These are phyloP conservation scores for Erythrophleum ivorense DNA, from an alignment of 331 rosid genomes.

Conservation along the genomic window DNA sequence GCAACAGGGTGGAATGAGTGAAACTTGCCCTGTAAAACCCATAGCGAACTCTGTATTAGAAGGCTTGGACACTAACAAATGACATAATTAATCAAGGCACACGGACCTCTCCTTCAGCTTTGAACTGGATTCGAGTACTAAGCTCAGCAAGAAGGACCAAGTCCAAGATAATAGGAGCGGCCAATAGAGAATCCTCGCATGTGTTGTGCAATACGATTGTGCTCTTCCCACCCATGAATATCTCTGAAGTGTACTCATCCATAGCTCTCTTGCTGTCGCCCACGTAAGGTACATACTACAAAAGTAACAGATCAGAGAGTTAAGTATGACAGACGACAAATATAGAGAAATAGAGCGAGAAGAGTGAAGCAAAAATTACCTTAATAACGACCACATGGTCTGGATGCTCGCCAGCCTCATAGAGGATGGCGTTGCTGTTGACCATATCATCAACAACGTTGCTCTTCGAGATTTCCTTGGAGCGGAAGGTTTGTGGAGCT, in stretches of 20 bases:
- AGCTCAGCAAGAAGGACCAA: slow-evolving; percentile 98
- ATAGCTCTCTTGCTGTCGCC: slow-evolving; percentile 94
- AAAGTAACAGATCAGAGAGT: not conserved
- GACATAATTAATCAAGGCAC: not conserved
- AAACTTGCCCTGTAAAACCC: slow-evolving; percentile 69
- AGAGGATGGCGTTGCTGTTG: slow-evolving; percentile 88
- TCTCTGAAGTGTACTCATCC: slow-evolving; percentile 99
- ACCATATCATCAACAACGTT: slow-evolving; percentile 99
- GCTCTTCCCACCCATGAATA: slow-evolving; percentile 93
- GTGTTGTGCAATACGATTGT: slow-evolving; percentile 94
- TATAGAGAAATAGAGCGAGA: not conserved
- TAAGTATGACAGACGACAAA: not conserved
- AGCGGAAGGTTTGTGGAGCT: slow-evolving; percentile 95
- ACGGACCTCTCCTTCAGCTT: slow-evolving; percentile 82
- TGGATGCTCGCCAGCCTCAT: slow-evolving; percentile 92
- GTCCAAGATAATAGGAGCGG: slow-evolving; percentile 94
- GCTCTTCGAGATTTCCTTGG: slow-evolving; percentile 96
- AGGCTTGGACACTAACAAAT: not conserved
- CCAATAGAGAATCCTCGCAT: slow-evolving; percentile 93
- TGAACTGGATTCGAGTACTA: slow-evolving; percentile 84
- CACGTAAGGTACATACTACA: slow-evolving; percentile 89
- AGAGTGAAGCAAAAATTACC: slow-evolving; percentile 49
- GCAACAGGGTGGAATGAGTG: slow-evolving; percentile 98
- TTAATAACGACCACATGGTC: slow-evolving; percentile 97
- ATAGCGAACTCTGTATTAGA: not conserved